Evolutionary conservation across 768 basidiomycete species (phyloP).

Genomic region (Lentinus tigrinus): DNA sequence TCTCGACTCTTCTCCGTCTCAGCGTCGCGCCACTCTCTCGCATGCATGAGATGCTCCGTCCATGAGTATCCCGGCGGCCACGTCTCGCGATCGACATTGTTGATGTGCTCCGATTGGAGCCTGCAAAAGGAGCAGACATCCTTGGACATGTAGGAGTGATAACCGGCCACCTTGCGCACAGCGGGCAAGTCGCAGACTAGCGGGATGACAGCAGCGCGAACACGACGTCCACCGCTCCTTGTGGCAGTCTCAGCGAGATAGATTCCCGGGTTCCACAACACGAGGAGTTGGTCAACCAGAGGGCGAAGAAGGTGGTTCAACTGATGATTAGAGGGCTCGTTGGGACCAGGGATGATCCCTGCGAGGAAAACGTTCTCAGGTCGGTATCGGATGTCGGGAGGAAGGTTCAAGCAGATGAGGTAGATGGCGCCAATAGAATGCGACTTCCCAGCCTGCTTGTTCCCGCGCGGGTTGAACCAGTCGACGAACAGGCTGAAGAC

Average conservation of each 20-base stretch:
- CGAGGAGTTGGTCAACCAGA: constrained; percentile 36
- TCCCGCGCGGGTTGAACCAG: constrained; percentile 18
- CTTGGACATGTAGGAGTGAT: constrained; percentile 19
- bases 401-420: constrained; percentile 28
- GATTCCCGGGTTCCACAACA: constrained; percentile 35
- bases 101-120: constrained; percentile 26
- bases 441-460: constrained; percentile 5
- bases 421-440: constrained; percentile 21
- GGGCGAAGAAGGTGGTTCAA: constrained; percentile 39
- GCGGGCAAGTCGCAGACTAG: constrained; percentile 39
- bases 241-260: constrained; percentile 24
- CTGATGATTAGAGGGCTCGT: constrained; percentile 31
- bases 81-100: constrained; percentile 24
- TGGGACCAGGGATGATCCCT: constrained; percentile 42
- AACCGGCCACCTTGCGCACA: constrained; percentile 30
- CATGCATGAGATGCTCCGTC: constrained; percentile 20
- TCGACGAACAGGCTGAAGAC: constrained; percentile 15
- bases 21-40: constrained; percentile 22
- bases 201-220: constrained; percentile 30
- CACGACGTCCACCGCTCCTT: constrained; percentile 26
- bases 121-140: constrained; percentile 32
- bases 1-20: background rate
- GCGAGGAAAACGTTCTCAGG: constrained; percentile 40
- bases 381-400: constrained; percentile 19
- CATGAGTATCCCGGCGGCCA: constrained; percentile 24